Percentiles rank a stretch among this genome's conserved stretches.
These are phyloP conservation scores for Kazachstania sp. DNA, from an alignment of 1,139 yeast species.

Conservation along the genomic window DNA sequence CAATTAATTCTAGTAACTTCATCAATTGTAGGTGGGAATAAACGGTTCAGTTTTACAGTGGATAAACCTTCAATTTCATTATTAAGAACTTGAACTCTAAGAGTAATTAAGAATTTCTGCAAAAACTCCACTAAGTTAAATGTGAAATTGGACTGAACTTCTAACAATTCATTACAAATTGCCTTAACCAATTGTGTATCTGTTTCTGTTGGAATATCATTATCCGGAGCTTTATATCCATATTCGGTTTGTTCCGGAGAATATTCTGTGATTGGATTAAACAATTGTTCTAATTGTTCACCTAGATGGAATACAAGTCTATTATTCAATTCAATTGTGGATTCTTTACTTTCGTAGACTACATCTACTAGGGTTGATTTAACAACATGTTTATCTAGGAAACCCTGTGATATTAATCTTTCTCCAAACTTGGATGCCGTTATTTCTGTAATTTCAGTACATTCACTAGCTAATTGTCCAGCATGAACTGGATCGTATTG, in stretches of 20 bases:
- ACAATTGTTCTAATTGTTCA: conserved; percentile 75
- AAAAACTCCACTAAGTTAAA: conserved; percentile 61
- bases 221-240: conserved; percentile 41
- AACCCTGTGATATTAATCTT: conserved; percentile 45
- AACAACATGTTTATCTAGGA: conserved; percentile 47
- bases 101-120: conserved; percentile 70
- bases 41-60: conserved; percentile 58
- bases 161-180: conserved; percentile 57
- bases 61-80: conserved; percentile 43
- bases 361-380: conserved; percentile 61
- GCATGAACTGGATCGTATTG: conserved; percentile 33
- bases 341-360: conserved; percentile 50
- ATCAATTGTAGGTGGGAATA: conserved; percentile 92
- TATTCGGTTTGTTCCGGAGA: conserved; percentile 80
- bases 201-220: conserved; percentile 11
- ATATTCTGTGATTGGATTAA: conserved; percentile 83
- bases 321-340: conserved; percentile 58
- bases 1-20: conserved; percentile 86
- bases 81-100: conserved; percentile 60
- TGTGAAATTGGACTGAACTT: conserved; percentile 67
- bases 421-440: conserved; percentile 12
- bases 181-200: conserved; percentile 35
- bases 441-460: conserved; percentile 38
- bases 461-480: conserved; percentile 78
- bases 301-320: conserved; percentile 68